Percentiles rank a stretch among this genome's conserved stretches.
Conservation (phyloP, 345 rosid genomes). For the Draba incana region DNA sequence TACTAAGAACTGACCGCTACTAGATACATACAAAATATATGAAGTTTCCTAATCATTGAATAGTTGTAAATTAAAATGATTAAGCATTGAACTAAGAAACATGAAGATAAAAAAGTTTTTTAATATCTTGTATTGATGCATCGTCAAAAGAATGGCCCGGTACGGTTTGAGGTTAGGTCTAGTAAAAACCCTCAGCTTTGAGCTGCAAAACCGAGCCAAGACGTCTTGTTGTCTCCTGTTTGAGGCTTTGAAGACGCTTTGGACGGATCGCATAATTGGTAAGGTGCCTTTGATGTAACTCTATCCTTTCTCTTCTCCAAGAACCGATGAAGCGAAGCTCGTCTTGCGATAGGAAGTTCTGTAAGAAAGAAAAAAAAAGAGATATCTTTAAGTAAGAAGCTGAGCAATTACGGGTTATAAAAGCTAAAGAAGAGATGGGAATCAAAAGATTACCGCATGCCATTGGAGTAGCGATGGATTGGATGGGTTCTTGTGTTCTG, state of each 20-base stretch:
- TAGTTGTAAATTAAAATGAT: conserved; percentile 6
- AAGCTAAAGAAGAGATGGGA: background rate
- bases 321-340: conserved; percentile 94
- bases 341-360: conserved; percentile 93
- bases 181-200: conserved; percentile 36
- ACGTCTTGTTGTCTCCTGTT: conserved; percentile 45
- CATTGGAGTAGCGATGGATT: conserved; percentile 46
- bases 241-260: conserved; percentile 45
- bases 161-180: conserved; percentile 11
- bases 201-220: conserved; percentile 83
- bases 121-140: conserved; percentile 20
- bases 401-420: background rate
- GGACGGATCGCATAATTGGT: conserved; percentile 44
- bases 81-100: conserved; percentile 17
- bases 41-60: conserved; percentile 32
- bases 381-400: background rate
- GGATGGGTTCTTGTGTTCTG: conserved; percentile 45
- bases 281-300: conserved; percentile 67
- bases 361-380: conserved; percentile 15
- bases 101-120: conserved; percentile 21
- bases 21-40: conserved; percentile 39
- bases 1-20: conserved; percentile 25
- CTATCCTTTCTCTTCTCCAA: conserved; percentile 92
- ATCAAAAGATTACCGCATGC: conserved; percentile 53
- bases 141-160: conserved; percentile 29